Base-by-base conservation (phyloP, 2,329 filamentous ascomycete genomes). In the Aspergillus niger region DNA sequence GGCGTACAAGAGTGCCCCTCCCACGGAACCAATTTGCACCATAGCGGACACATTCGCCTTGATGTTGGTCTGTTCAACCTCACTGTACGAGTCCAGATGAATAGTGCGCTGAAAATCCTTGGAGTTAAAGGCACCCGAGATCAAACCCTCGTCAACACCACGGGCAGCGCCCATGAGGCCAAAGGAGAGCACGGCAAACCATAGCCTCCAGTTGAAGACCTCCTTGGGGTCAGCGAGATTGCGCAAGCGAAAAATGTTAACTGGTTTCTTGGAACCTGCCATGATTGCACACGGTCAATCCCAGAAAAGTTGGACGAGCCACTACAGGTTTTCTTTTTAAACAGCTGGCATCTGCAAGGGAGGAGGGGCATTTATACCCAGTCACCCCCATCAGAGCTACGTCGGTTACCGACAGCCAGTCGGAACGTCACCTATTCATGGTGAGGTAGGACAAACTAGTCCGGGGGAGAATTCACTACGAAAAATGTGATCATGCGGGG, bases 1-100 rank as follows among this genome's bases (percentile, higher is more conserved):
- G 13, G 71, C 78, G 63, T 70, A 81, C 79, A 89, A 82, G 32
- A 91, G 80, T 30, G 89, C 88, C 47, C 90, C 90, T 3, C 81
- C 86, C 30, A 93, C 89, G 20, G 86, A 90, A 20, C 90, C 90
- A 69, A 92, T 86, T 75, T 92, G 90, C 0, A 93, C 90, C 90
- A 93, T 93, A 52, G 89, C 85, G 86, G 41, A 92, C 89, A 93
- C 89, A 74, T 93, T 93, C 67, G 84, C 87, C 76, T 90, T 87
- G 77, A 89, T 87, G 72, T 90, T 87, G 62, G 89, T 87, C 70
- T 84, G 79, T 50, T 85, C 81, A 3, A 82, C 78, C 0, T 75
- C 67, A 49, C 75, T 79, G 68, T 87, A 86, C 2, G 80, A 78
- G 5, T 79, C 76, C 63, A 87, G 85, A 65, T 85, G 69, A 71